phyloP scores from a whole-genome alignment of 257 asterid species.

The Solanum virginianum region DNA sequence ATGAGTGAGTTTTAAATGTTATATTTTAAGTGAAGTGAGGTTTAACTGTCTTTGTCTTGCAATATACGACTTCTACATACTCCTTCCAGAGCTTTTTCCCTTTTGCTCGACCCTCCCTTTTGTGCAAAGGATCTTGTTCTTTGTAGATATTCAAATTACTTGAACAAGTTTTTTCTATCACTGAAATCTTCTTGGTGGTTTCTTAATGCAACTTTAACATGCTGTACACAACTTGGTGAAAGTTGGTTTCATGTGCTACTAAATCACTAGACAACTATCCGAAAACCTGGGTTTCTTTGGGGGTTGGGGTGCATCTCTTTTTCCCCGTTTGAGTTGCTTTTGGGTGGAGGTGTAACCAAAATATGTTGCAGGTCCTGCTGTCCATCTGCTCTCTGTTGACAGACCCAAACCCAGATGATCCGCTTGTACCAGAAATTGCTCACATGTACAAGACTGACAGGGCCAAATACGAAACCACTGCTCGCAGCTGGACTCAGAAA shows the following conservation, averaged over 20 bases:
- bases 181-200: neutral
- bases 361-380: conserved; percentile 39
- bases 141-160: neutral
- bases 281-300: neutral
- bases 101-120: neutral
- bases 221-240: neutral
- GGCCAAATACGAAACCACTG: conserved; percentile 64
- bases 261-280: neutral
- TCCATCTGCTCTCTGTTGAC: conserved; percentile 78
- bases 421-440: conserved; percentile 76
- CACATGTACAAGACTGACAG: conserved; percentile 80
- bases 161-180: neutral
- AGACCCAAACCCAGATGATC: conserved; percentile 85
- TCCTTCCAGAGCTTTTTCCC: neutral
- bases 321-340: neutral
- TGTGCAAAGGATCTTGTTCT: neutral
- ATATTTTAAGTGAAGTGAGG: neutral
- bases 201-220: neutral
- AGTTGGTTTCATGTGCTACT: neutral
- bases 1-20: neutral
- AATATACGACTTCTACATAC: neutral
- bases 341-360: neutral
- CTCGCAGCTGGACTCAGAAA: conserved; percentile 90
- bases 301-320: neutral
- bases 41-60: neutral